phyloP scores from a whole-genome alignment of 1,284 basidiomycete species.

The Phylloporus gajari region DNA sequence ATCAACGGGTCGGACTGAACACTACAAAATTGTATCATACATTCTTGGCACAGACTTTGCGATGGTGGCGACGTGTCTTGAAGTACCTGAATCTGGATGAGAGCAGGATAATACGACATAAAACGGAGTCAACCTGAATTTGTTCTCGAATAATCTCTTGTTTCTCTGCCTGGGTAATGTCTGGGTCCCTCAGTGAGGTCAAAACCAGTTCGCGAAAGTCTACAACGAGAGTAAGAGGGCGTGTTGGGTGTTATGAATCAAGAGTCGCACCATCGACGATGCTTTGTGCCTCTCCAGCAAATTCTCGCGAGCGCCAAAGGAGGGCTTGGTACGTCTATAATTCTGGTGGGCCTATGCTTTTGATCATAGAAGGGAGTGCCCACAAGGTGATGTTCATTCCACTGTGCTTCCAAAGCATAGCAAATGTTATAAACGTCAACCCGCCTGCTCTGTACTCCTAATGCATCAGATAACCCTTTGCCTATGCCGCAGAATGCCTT shows the following conservation, averaged over 20 bases:
- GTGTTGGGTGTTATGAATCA: background rate
- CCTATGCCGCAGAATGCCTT: constrained; percentile 25
- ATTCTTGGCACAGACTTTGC: constrained; percentile 31
- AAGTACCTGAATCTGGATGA: constrained; percentile 23
- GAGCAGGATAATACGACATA: background rate
- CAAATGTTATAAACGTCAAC: constrained; percentile 27
- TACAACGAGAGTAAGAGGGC: constrained; percentile 2
- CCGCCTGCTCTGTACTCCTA: constrained; percentile 18
- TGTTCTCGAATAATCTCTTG: constrained; percentile 28
- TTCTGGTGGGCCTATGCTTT: background rate
- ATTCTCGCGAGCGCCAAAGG: constrained; percentile 34
- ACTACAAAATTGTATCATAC: constrained; percentile 11
- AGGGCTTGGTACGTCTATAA: constrained; percentile 27
- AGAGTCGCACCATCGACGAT: constrained; percentile 28
- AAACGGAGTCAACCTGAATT: constrained; percentile 13
- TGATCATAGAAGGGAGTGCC: background rate
- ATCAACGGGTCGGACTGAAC: background rate
- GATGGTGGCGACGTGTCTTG: constrained; percentile 28
- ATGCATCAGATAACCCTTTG: constrained; percentile 14
- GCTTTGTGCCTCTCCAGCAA: constrained; percentile 32
- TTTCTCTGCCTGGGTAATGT: constrained; percentile 22
- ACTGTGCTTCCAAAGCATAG: constrained; percentile 20
- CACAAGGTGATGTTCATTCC: constrained; percentile 31
- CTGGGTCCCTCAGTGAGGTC: constrained; percentile 22
- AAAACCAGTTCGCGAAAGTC: constrained; percentile 33